Evolutionary conservation across 768 basidiomycete genomes (phyloP), one percentile per base, ranked within the genome.

Genomic region (Lentinula guzmanii): DNA sequence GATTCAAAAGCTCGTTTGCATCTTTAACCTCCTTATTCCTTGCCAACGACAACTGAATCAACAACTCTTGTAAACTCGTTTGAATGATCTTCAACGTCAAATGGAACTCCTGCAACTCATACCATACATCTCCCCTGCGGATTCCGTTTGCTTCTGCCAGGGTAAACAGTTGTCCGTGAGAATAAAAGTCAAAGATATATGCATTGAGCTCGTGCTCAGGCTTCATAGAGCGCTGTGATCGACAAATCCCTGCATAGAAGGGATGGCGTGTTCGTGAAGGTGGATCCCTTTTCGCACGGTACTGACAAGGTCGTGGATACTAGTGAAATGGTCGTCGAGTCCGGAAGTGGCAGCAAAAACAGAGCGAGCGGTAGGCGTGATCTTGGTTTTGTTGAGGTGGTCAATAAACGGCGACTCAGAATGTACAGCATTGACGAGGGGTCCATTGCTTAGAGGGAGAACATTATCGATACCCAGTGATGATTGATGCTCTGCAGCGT

Each of bases 311-410:
- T 90, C 86, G 1, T 70, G 62, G 10, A 88, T 74, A 34, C 72
- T 79, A 4, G 62, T 43, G 65, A 87, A 89, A 1, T 64, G 60
- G 66, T 90, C 88, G 33, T 69, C 78, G 58, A 86, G 85, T 0
- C 89, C 88, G 0, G 89, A 90, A 60, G 79, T 86, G 0, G 88
- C 85, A 6, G 85, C 86, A 64, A 89, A 90, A 5, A 75, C 65
- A 1, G 88, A 90, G 8, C 87, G 82, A 33, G 76, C 78, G 1
- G 72, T 66, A 28, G 79, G 71, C 0, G 37, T 65, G n/a, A 52
- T 52, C 31, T 33, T 52, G 13, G 51, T 52, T 33, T 34, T 5
- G 33, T 16, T n/a, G 31, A 52, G 51, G 3, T 52, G 31, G 69
- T 63, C 85, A 78, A 3, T 62, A 65, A 0, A 74, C 62, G 58